phyloP scores from a whole-genome alignment of 208 protist species.

The Crithidia mellificae region DNA sequence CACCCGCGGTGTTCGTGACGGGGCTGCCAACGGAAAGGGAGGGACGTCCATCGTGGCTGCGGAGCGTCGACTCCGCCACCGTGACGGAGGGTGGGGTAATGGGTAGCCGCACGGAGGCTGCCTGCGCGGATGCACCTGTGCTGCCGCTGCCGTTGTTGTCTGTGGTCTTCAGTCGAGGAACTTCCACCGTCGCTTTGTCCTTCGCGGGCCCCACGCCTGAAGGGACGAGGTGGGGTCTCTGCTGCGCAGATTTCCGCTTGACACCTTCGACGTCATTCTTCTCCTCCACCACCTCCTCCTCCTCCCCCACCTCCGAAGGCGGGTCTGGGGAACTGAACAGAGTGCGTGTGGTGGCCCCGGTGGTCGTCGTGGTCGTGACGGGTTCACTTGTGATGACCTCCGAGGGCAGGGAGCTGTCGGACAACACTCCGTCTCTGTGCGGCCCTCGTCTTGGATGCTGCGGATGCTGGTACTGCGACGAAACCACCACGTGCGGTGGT shows the following conservation, averaged over 20 bases:
- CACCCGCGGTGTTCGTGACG: not conserved
- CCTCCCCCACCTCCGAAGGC: not conserved
- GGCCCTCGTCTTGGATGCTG: too few species aligned
- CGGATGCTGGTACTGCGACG: not conserved
- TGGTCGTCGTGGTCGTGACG: not conserved
- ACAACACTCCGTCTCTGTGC: not conserved
- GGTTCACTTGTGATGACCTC: not conserved
- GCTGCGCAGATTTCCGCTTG: too few species aligned
- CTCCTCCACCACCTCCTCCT: not conserved
- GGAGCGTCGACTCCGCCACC: not conserved
- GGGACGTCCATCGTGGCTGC: not conserved
- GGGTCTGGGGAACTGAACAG: slow-evolving; percentile 10
- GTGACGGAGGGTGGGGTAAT: not conserved
- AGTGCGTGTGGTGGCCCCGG: slow-evolving; percentile 9
- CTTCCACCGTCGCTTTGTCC: too few species aligned
- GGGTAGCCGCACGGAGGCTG: not conserved
- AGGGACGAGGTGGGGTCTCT: too few species aligned
- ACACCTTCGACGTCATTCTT: too few species aligned
- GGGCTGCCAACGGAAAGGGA: not conserved
- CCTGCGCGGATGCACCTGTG: too few species aligned
- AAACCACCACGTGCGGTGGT: not conserved
- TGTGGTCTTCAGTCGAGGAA: too few species aligned
- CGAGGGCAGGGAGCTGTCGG: not conserved
- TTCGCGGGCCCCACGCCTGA: too few species aligned
- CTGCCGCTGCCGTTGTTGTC: too few species aligned